These are phyloP conservation scores for Millerago galiae DNA, from an alignment of 805 yeast genomes.

Conservation along the genomic window DNA sequence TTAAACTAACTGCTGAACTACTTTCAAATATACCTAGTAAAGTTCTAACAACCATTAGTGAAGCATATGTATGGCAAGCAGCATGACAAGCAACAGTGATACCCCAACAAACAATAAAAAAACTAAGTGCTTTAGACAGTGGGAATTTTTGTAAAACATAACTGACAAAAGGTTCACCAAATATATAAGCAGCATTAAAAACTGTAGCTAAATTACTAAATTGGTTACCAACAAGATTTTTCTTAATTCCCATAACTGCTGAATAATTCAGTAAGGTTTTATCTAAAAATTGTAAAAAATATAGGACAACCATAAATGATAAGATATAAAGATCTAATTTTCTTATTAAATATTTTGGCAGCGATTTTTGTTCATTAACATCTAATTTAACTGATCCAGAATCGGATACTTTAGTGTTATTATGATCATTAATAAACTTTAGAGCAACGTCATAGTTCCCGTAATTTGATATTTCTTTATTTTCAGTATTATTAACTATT, in stretches of 20 bases:
- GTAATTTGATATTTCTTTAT: too few species aligned
- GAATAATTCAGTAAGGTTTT: conserved; percentile 51
- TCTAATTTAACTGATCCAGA: too few species aligned
- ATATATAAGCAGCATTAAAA: conserved; percentile 44
- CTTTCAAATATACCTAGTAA: conserved; percentile 47
- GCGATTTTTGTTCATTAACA: too few species aligned
- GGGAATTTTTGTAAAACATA: conserved; percentile 44
- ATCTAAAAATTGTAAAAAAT: conserved; percentile 50
- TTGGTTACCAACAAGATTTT: conserved; percentile 39
- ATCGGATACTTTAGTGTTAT: too few species aligned
- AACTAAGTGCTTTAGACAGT: conserved; percentile 41
- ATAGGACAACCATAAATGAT: conserved; percentile 38
- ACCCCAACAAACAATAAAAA: conserved; percentile 45
- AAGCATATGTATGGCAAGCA: conserved; percentile 43
- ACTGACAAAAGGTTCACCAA: conserved; percentile 43
- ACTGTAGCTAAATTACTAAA: conserved; percentile 46
- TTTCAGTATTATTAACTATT: too few species aligned
- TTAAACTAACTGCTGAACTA: conserved; percentile 46
- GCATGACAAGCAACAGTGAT: conserved; percentile 39
- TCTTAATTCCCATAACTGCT: conserved; percentile 57
- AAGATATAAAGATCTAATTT: conserved; percentile 14
- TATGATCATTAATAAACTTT: too few species aligned
- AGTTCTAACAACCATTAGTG: conserved; percentile 45
- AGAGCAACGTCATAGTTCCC: too few species aligned
- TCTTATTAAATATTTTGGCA: too few species aligned